Conservation (phyloP, 139 green algal genomes). For the Chlamydomonas schloesseri region DNA sequence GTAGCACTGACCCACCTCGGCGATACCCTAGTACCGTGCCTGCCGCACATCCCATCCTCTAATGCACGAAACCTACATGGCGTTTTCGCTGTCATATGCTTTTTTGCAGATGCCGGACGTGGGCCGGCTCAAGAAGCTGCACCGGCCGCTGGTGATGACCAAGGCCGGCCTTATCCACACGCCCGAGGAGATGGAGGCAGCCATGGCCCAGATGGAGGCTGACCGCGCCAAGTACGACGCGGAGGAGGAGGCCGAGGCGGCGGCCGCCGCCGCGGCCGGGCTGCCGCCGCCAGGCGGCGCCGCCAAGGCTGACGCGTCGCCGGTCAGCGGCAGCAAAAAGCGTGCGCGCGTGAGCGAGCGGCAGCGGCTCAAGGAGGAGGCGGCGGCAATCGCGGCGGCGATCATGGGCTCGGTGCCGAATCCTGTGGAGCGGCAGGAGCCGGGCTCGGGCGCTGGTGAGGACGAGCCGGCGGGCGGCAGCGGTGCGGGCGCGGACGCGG, state of each 20-base stretch:
- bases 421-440: neutral
- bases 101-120: conserved; percentile 20
- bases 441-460: too few relatives aligned
- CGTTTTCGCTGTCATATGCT: too few relatives aligned
- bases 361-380: conserved; percentile 41
- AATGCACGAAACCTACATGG: too few relatives aligned
- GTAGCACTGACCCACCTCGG: too few relatives aligned
- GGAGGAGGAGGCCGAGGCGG: neutral
- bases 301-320: neutral
- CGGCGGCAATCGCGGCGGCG: conserved; percentile 17
- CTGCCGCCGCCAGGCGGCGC: neutral
- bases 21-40: too few relatives aligned
- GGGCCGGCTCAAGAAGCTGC: neutral
- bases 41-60: too few relatives aligned
- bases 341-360: neutral
- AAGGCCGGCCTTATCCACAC: conserved; percentile 34
- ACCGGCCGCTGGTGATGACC: conserved; percentile 20
- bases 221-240: neutral
- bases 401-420: conserved; percentile 1
- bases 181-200: conserved; percentile 20
- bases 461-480: too few relatives aligned
- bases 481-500: too few relatives aligned
- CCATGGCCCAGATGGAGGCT: conserved; percentile 17
- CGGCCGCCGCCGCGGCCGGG: neutral
- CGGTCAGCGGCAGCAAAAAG: neutral